Conservation (phyloP, 2,329 filamentous ascomycete genomes). For the Hymenoscyphus salicellus region DNA sequence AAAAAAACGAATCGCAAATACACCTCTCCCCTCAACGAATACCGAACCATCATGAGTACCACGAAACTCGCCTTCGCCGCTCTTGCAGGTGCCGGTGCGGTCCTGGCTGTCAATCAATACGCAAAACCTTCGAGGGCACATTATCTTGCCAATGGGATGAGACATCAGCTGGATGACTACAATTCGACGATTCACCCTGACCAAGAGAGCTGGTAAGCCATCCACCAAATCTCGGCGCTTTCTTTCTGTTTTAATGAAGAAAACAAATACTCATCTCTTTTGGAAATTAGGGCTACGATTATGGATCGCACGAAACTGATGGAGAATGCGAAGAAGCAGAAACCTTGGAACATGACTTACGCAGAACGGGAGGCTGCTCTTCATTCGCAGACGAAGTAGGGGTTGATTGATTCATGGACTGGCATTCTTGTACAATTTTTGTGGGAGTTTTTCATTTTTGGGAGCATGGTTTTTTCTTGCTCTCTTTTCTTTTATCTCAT, state of each 20-base stretch:
- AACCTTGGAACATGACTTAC: conserved; percentile 28
- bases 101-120: conserved; percentile 17
- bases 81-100: conserved; percentile 19
- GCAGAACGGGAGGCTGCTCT: conserved; percentile 13
- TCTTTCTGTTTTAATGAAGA: not conserved
- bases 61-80: conserved; percentile 18
- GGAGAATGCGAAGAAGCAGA: conserved; percentile 22
- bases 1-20: not conserved
- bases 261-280: not conserved
- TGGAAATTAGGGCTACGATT: conserved; percentile 19
- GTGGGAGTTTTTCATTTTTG: not conserved
- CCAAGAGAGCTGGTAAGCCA: conserved; percentile 17
- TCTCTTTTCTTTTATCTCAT: too few species aligned
- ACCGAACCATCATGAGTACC: conserved; percentile 2
- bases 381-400: not conserved
- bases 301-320: conserved; percentile 25
- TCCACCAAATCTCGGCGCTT: not conserved
- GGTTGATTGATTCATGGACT: not conserved
- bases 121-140: conserved; percentile 18
- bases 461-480: too few species aligned
- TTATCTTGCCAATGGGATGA: conserved; percentile 19
- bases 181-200: conserved; percentile 19
- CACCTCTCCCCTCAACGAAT: not conserved
- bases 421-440: not conserved
- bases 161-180: conserved; percentile 22